A percentile compares a stretch with the other conserved stretches of the same genome.
phyloP scores from a whole-genome alignment of 2,329 filamentous ascomycete species.

The Gnomoniopsis smithogilvyi region DNA sequence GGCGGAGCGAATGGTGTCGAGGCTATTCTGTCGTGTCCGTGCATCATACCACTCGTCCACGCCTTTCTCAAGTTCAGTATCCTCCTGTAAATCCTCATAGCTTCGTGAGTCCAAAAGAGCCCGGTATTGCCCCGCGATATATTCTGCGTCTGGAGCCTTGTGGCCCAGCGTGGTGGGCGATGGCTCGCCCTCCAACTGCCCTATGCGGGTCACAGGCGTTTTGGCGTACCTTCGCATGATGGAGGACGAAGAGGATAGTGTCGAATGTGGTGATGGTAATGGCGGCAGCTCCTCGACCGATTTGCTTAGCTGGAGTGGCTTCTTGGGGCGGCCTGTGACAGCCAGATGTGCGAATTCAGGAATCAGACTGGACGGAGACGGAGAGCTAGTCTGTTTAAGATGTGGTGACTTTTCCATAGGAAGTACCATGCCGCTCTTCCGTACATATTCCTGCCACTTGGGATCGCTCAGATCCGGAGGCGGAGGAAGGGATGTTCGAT shows the following conservation, averaged over 20 bases:
- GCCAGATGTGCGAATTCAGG: constrained; percentile 37
- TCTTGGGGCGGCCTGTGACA: constrained; percentile 21
- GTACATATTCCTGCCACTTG: constrained; percentile 31
- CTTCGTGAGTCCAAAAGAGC: constrained; percentile 40
- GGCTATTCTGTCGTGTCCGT: constrained; percentile 11
- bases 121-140: constrained; percentile 49
- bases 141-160: constrained; percentile 41
- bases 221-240: constrained; percentile 45
- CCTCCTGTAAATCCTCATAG: constrained; percentile 14
- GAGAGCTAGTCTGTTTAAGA: constrained; percentile 8
- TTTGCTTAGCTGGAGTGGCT: constrained; percentile 13
- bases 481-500: constrained; percentile 20
- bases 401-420: constrained; percentile 19
- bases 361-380: constrained; percentile 20
- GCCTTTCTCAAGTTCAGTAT: background rate
- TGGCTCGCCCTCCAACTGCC: constrained; percentile 42
- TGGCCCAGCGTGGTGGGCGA: constrained; percentile 23
- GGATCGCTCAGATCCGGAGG: constrained; percentile 31
- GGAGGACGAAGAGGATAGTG: constrained; percentile 22
- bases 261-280: constrained; percentile 21
- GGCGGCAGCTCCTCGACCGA: constrained; percentile 18
- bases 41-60: background rate
- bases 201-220: constrained; percentile 47
- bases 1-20: constrained; percentile 14
- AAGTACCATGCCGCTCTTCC: constrained; percentile 24